phyloP scores from a whole-genome alignment of 805 yeast genomes.

The Nakazawaea holstii region DNA sequence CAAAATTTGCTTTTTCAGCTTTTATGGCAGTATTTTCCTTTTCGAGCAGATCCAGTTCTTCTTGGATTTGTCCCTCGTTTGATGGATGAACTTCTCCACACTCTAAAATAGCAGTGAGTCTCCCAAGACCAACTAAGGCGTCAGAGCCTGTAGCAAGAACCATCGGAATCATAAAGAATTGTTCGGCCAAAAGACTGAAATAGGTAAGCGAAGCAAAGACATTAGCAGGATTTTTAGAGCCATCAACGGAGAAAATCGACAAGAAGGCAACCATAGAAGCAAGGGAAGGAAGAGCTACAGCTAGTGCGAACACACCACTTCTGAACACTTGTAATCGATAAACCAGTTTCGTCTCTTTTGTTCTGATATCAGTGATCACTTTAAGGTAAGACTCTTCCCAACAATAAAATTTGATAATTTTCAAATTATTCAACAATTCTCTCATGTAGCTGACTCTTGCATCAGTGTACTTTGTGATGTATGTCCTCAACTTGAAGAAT shows the following conservation, averaged over 20 bases:
- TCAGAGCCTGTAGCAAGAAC: conserved; percentile 66
- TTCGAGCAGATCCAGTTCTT: conserved; percentile 10
- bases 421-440: conserved; percentile 74
- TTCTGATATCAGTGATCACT: conserved; percentile 50
- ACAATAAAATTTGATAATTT: conserved; percentile 79
- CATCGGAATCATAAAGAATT: conserved; percentile 64
- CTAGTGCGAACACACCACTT: conserved; percentile 56
- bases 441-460: conserved; percentile 68
- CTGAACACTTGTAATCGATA: conserved; percentile 60
- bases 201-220: conserved; percentile 68
- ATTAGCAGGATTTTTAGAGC: conserved; percentile 45
- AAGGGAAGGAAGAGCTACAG: conserved; percentile 61
- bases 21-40: conserved; percentile 38
- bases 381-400: conserved; percentile 82
- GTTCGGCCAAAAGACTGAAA: conserved; percentile 56
- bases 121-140: conserved; percentile 52
- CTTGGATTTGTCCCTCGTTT: conserved; percentile 22
- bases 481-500: conserved; percentile 49
- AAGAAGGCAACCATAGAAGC: conserved; percentile 60
- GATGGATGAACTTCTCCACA: conserved; percentile 36
- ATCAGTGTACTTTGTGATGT: conserved; percentile 67
- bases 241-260: conserved; percentile 24
- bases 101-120: conserved; percentile 50
- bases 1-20: conserved; percentile 50
- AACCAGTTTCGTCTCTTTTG: conserved; percentile 55